Conservation (phyloP, 225 moss, liverwort and hornwort genomes). For the Polytrichum formosum region DNA sequence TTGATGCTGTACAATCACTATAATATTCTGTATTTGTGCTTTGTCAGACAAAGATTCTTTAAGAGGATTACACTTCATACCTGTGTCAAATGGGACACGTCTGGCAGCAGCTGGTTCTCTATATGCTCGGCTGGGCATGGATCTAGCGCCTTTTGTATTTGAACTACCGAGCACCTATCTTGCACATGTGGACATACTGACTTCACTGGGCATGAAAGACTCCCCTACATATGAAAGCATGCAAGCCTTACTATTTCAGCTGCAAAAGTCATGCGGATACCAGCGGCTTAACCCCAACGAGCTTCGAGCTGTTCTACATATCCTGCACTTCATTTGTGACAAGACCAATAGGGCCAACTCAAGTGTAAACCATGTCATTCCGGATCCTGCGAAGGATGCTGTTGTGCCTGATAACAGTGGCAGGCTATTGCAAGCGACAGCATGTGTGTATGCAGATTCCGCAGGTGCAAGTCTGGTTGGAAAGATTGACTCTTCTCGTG, state of each 20-base stretch:
- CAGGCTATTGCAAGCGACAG: conserved; percentile 65
- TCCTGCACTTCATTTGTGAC: conserved; percentile 69
- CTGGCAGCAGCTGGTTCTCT: conserved; percentile 66
- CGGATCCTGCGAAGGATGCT: conserved; percentile 54
- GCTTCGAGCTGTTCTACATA: conserved; percentile 65
- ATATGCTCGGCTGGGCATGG: conserved; percentile 77
- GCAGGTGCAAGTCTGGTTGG: conserved; percentile 62
- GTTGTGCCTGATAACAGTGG: conserved; percentile 79
- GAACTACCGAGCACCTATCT: conserved; percentile 76
- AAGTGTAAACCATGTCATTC: conserved; percentile 20
- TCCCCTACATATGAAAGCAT: conserved; percentile 69
- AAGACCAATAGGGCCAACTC: conserved; percentile 46
- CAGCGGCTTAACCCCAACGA: conserved; percentile 85
- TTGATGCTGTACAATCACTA: background rate
- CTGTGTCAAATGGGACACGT: conserved; percentile 87
- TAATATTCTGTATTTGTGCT: background rate
- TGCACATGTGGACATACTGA: conserved; percentile 66
- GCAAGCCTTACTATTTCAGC: conserved; percentile 57
- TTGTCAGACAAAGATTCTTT: conserved; percentile 66
- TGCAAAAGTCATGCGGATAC: conserved; percentile 70
- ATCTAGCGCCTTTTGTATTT: conserved; percentile 81
- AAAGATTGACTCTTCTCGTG: conserved; percentile 66
- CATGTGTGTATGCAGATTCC: conserved; percentile 73
- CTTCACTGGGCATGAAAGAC: conserved; percentile 77
- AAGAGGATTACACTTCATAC: conserved; percentile 63